Percentiles rank a stretch among this genome's conserved stretches.
Evolutionary conservation across 2,329 filamentous ascomycete genomes (phyloP).

Genomic region (Grosmannia huntii): DNA sequence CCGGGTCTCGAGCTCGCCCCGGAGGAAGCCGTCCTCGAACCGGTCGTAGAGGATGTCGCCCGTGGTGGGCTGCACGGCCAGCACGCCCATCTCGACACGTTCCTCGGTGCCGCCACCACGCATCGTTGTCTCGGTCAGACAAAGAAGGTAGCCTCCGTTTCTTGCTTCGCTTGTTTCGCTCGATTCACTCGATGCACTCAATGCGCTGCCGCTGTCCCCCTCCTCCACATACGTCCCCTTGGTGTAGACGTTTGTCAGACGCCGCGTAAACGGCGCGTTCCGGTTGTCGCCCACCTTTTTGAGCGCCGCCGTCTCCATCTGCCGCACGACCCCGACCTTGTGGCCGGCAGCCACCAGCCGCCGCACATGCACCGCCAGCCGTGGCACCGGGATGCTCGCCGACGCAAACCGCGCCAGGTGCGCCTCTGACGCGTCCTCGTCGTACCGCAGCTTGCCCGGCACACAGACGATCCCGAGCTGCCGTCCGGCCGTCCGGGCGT

Average conservation of each 20-base stretch:
- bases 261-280: conserved; percentile 81
- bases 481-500: conserved; percentile 78
- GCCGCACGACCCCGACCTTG: conserved; percentile 90
- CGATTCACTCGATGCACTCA: no score
- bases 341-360: conserved; percentile 82
- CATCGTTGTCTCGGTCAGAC: conserved; percentile 72
- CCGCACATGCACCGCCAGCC: conserved; percentile 87
- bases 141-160: conserved; percentile 81
- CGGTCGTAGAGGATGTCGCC: conserved; percentile 93
- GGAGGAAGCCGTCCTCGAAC: conserved; percentile 96
- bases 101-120: conserved; percentile 50
- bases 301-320: conserved; percentile 87
- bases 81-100: conserved; percentile 79
- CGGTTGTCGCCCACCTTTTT: conserved; percentile 93
- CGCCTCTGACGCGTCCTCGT: conserved; percentile 87
- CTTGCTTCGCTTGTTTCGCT: background rate
- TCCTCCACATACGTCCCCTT: conserved; percentile 98
- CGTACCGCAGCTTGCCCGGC: conserved; percentile 85
- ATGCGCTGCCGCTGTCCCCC: conserved; percentile 17
- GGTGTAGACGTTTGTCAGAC: conserved; percentile 92
- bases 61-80: conserved; percentile 90
- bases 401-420: conserved; percentile 88
- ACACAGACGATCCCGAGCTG: conserved; percentile 93
- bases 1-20: conserved; percentile 90
- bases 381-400: conserved; percentile 86